Conservation (phyloP, 2,329 filamentous ascomycete species). For the Capronia epimyces region DNA sequence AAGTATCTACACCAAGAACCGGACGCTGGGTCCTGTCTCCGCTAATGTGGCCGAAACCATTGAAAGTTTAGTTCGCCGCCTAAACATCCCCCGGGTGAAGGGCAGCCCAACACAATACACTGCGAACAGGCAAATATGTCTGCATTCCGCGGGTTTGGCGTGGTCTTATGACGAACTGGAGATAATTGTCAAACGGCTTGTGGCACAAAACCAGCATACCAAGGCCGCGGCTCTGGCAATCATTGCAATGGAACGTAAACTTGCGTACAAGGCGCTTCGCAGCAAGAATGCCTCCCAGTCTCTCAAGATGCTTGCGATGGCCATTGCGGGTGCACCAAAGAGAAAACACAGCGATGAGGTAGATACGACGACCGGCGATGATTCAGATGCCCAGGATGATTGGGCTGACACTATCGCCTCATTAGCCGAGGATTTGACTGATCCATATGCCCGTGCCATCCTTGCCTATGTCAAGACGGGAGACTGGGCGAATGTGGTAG, state of each 20-base stretch:
- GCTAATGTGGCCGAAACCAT: slow-evolving; percentile 38
- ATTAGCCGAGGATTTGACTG: slow-evolving; percentile 57
- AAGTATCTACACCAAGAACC: slow-evolving; percentile 40
- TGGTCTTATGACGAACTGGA: slow-evolving; percentile 49
- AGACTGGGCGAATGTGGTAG: slow-evolving; percentile 55
- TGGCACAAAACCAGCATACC: slow-evolving; percentile 52
- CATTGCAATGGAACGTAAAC: slow-evolving; percentile 54
- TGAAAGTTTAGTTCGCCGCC: slow-evolving; percentile 45
- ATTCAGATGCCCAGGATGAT: slow-evolving; percentile 45
- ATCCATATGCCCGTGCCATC: slow-evolving; percentile 58
- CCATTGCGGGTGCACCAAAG: slow-evolving; percentile 43
- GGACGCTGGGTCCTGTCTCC: slow-evolving; percentile 19
- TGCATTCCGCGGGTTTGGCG: slow-evolving; percentile 55
- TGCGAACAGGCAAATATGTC: slow-evolving; percentile 55
- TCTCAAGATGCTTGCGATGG: slow-evolving; percentile 53
- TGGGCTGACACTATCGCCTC: slow-evolving; percentile 58
- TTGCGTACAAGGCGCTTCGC: slow-evolving; percentile 53
- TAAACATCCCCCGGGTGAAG: slow-evolving; percentile 49
- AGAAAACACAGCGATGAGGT: slow-evolving; percentile 4
- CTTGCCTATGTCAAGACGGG: slow-evolving; percentile 56
- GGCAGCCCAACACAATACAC: slow-evolving; percentile 49
- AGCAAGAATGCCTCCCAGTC: slow-evolving; percentile 50
- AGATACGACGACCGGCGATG: slow-evolving; percentile 8
- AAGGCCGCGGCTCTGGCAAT: slow-evolving; percentile 60
- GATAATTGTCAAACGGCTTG: slow-evolving; percentile 47